Evolutionary conservation across 805 yeast genomes (phyloP).

Genomic region (Sungouiella thailandica): DNA sequence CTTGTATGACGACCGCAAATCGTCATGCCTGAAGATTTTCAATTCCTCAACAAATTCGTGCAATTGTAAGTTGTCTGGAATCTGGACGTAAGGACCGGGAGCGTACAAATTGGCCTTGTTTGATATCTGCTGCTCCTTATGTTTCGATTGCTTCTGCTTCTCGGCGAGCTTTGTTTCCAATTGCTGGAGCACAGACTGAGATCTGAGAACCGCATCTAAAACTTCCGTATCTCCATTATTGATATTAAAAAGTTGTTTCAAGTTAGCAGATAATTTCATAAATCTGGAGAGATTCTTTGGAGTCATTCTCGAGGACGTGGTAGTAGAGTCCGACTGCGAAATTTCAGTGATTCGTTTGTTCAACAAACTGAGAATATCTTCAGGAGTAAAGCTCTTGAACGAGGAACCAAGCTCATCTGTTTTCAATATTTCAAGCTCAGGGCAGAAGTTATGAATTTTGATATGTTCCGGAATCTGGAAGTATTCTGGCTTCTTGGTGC

Average conservation of each 20-base stretch:
- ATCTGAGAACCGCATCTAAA: slow-evolving; percentile 13
- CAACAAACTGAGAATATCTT: slow-evolving; percentile 6
- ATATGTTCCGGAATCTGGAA: slow-evolving; percentile 19
- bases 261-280: slow-evolving; percentile 9
- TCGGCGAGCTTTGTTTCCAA: slow-evolving; percentile 10
- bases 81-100: slow-evolving; percentile 8
- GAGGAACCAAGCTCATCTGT: slow-evolving; percentile 11
- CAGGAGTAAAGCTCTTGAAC: slow-evolving; percentile 6
- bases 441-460: slow-evolving; percentile 14
- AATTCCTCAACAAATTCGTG: slow-evolving; percentile 9
- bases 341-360: slow-evolving; percentile 9
- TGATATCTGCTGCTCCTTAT: not conserved
- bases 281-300: slow-evolving; percentile 7
- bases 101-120: not conserved
- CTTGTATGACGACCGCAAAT: slow-evolving; percentile 3
- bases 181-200: slow-evolving; percentile 8
- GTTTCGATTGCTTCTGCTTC: not conserved
- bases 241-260: slow-evolving; percentile 8
- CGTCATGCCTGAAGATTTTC: slow-evolving; percentile 3
- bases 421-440: slow-evolving; percentile 11
- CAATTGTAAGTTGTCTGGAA: slow-evolving; percentile 11
- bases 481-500: slow-evolving; percentile 2
- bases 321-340: slow-evolving; percentile 5
- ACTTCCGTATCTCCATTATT: slow-evolving; percentile 15
- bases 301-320: slow-evolving; percentile 6